Conservation (phyloP, 306 rosid species). For the Hippophae rhamnoides region DNA sequence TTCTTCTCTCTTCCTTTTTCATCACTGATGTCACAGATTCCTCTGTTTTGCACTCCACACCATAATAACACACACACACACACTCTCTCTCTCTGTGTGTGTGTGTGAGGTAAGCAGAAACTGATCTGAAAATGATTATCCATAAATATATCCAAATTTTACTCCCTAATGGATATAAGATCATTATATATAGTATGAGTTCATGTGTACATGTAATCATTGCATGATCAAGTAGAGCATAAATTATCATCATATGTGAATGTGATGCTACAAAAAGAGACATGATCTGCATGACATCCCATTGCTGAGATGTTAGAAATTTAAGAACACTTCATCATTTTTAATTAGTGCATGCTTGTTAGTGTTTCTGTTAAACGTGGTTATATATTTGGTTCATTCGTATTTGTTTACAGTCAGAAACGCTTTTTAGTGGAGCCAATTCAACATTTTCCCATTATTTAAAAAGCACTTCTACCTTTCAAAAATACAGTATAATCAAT, state of each 20-base stretch:
- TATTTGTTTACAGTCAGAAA: no score
- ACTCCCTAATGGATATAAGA: conserved; percentile 20
- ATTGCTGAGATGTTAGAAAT: no score
- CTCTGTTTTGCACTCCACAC: conserved; percentile 24
- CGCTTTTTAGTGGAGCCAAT: no score
- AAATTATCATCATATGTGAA: neutral
- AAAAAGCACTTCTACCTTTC: no score
- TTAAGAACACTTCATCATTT: no score
- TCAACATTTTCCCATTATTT: no score
- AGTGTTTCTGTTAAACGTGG: no score
- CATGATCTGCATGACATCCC: no score
- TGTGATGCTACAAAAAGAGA: conserved; percentile 13
- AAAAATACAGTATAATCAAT: no score
- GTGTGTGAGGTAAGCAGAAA: conserved; percentile 51
- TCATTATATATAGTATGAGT: conserved; percentile 16
- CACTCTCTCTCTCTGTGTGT: neutral
- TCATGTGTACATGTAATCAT: conserved; percentile 15
- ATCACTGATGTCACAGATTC: conserved; percentile 19
- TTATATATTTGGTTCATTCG: no score
- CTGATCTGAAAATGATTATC: conserved; percentile 52
- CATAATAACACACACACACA: conserved; percentile 18
- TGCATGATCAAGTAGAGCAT: conserved; percentile 4
- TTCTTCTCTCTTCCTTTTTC: conserved; percentile 14
- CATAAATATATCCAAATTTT: conserved; percentile 28
- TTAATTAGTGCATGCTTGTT: no score